Conservation (phyloP, 2,329 filamentous ascomycete genomes). For the Ophiobolus disseminans region DNA sequence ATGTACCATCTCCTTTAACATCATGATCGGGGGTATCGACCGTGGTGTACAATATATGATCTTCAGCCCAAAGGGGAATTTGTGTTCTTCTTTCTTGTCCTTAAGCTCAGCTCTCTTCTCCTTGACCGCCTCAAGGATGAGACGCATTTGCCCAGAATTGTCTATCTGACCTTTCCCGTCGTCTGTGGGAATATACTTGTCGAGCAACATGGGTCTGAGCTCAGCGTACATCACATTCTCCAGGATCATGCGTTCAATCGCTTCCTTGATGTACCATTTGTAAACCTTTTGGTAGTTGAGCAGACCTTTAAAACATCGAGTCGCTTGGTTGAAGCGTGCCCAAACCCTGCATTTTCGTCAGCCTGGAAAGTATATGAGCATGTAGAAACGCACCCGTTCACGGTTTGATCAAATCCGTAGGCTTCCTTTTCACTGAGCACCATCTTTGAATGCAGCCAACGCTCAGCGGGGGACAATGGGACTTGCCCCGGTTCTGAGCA, state of each 20-base stretch:
- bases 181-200: slow-evolving; percentile 67
- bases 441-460: slow-evolving; percentile 69
- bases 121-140: slow-evolving; percentile 56
- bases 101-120: slow-evolving; percentile 56
- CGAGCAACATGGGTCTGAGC: slow-evolving; percentile 73
- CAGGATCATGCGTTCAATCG: slow-evolving; percentile 66
- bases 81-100: slow-evolving; percentile 40
- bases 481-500: slow-evolving; percentile 23
- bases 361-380: no score
- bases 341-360: slow-evolving; percentile 48
- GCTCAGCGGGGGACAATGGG: slow-evolving; percentile 39
- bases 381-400: slow-evolving; percentile 58
- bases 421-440: slow-evolving; percentile 68
- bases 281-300: slow-evolving; percentile 72
- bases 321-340: slow-evolving; percentile 72
- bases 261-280: slow-evolving; percentile 64
- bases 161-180: slow-evolving; percentile 61
- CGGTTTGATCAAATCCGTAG: slow-evolving; percentile 58
- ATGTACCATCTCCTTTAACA: slow-evolving; percentile 64
- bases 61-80: slow-evolving; percentile 69
- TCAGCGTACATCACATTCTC: slow-evolving; percentile 76
- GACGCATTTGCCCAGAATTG: slow-evolving; percentile 65
- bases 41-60: slow-evolving; percentile 75
- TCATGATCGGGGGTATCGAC: slow-evolving; percentile 59
- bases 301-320: slow-evolving; percentile 75